Base-by-base conservation (phyloP, 352 stramenopile genomes). In the Poterioochromonas sp. region DNA sequence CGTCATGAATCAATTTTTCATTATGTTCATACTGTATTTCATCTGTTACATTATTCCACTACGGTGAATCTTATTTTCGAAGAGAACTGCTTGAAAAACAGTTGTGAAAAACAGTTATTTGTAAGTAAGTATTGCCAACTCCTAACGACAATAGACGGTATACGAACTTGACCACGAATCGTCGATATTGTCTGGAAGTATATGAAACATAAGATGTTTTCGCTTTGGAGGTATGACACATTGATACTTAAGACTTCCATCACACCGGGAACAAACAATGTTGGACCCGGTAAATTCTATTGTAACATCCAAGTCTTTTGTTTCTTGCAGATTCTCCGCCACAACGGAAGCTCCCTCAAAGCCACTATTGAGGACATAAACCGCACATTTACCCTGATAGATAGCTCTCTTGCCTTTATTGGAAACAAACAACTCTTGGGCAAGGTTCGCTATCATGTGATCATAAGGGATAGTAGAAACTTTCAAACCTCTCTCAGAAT, bases 401-500 rank as follows among this genome's bases (percentile, higher is more conserved):
- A 65, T 34, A 1, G 73, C 51, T 63, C 22, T 37, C 26, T 81
- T 44, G 26, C 78, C 78, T 40, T 64, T 37, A 26, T 44, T 20
- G 22, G 64, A 43, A 35, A 81, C 62, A 18, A 49, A 15, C 22
- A 81, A 34, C 37, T 81, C 78, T 73, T 70, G 68, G 26, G 78
- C 78, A 51, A 80, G 73, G n/a, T 76, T 18, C 70, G n/a, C 37
- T 37, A 41, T 41, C 12, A 60, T 53, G 8, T 77, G 22, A 44
- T 80, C 74, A 43, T 74, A 80, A 29, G 76, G 35, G 2, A 74
- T 26, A 26, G 74, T 49, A 29, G 81, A 37, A 2, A 82, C 40
- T 20, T 53, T 58, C 37, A 81, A 80, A 43, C 35, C 26, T 40
- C n/a, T 49, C 35, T 58, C 53, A 15, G 5, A 29, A 62, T 82